Base-by-base conservation (phyloP, 345 rosid genomes). In the Viola odorata region DNA sequence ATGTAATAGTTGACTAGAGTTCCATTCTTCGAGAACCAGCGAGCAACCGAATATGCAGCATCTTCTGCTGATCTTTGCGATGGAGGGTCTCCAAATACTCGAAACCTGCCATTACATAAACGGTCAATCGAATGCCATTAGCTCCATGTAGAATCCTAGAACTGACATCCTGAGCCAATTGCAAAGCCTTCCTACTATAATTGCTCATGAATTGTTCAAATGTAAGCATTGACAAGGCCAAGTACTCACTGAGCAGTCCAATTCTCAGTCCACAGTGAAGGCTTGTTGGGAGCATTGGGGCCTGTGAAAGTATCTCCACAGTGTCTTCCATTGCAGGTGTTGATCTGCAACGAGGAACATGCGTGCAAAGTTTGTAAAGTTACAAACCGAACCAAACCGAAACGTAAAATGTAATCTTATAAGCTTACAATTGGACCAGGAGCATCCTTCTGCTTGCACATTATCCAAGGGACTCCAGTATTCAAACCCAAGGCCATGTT, bases 291-390 rank as follows among this genome's bases (percentile, higher is more conserved):
- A 51, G 11, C 79, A 70, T 95, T 95, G 8, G 97, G 99, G 59
- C 99, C 97, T 6, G 75, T 67, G 77, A 88, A 95, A 23, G 99
- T 91, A 65, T 95, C 97, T 5, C 96, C 99, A 12, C 99, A 95
- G 57, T 91, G 89, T 80, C 96, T 84, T 76, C 99, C 99, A 44
- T 95, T 94, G 84, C 99, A 94, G 3, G 97, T 71, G 52, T 94
- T 90, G 68, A 94, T 92, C 96, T 91, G 65, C 63, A 58, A 3
- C n/a, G 36, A 16, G 7, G 40, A 55, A 41, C 17, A 16, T 9
- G 23, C 9, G 12, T 52, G 13, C 1, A 13, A 9, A 10, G 12
- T 47, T n/a, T 4, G 13, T 47, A 47, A 47, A 47, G 13, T 11
- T 4, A 5, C 13, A 47, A 47, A 47, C 4, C 50, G 0, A 6